phyloP scores from a whole-genome alignment of 2,329 filamentous ascomycete genomes.

The Aspergillus novoparasiticus region DNA sequence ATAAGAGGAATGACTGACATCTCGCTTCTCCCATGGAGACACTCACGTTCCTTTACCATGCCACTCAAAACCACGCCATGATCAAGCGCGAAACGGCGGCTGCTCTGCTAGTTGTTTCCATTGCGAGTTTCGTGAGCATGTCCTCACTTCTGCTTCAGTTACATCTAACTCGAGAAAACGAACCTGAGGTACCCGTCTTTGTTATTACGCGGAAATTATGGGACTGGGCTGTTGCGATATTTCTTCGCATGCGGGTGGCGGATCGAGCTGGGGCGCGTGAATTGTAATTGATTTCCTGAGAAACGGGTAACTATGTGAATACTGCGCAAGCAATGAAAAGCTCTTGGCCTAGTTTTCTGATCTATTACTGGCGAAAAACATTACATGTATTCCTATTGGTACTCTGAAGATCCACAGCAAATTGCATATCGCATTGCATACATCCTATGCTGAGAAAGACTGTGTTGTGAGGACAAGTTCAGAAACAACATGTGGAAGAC shows the following conservation, averaged over 20 bases:
- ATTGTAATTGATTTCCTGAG: slow-evolving; percentile 19
- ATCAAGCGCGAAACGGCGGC: slow-evolving; percentile 78
- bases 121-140: slow-evolving; percentile 77
- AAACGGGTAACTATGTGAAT: not conserved
- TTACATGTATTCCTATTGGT: not conserved
- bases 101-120: slow-evolving; percentile 75
- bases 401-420: not conserved
- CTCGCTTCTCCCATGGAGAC: slow-evolving; percentile 50
- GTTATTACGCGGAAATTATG: slow-evolving; percentile 49
- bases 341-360: not conserved
- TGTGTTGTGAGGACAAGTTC: slow-evolving; percentile 6
- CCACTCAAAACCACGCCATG: slow-evolving; percentile 76
- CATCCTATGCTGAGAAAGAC: slow-evolving; percentile 8
- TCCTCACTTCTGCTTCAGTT: slow-evolving; percentile 67
- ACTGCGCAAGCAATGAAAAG: not conserved
- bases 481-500: slow-evolving; percentile 10
- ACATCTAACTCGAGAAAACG: slow-evolving; percentile 63
- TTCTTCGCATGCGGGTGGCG: slow-evolving; percentile 38
- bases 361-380: not conserved
- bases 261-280: slow-evolving; percentile 25
- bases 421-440: not conserved
- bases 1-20: slow-evolving; percentile 3
- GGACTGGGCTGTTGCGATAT: slow-evolving; percentile 39
- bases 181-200: slow-evolving; percentile 62
- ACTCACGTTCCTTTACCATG: slow-evolving; percentile 73